Evolutionary conservation across 768 basidiomycete species (phyloP).

Genomic region (Trametes cinnabarina): DNA sequence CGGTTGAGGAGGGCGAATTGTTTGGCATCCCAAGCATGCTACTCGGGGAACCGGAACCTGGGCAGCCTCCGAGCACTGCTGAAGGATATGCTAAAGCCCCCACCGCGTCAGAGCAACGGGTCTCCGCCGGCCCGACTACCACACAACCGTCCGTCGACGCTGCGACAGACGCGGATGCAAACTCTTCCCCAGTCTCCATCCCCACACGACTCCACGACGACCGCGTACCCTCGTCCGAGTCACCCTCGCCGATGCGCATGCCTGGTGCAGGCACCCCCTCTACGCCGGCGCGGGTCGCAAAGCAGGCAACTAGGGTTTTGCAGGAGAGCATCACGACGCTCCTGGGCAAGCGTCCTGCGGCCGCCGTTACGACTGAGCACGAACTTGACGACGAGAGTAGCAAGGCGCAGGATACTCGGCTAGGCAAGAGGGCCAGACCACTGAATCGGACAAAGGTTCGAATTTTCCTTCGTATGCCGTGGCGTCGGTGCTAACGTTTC

Average conservation of each 20-base stretch:
- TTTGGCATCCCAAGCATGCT: conserved; percentile 11
- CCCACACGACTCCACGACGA: conserved; percentile 8
- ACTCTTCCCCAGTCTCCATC: conserved; percentile 14
- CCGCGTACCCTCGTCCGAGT: conserved; percentile 58
- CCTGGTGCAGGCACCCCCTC: conserved; percentile 29
- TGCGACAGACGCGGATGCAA: not conserved
- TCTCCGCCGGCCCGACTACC: not conserved
- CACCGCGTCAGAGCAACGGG: not conserved
- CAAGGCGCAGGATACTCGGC: conserved; percentile 17
- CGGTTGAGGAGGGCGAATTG: conserved; percentile 7
- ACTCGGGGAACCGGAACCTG: not conserved
- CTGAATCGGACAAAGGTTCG: conserved; percentile 37
- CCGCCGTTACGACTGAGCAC: conserved; percentile 28
- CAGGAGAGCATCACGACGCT: conserved; percentile 68
- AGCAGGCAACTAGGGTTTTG: conserved; percentile 50
- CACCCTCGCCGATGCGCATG: conserved; percentile 40
- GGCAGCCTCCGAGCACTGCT: not conserved
- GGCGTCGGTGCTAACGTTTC: not conserved
- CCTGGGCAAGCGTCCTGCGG: conserved; percentile 59
- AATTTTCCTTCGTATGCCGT: not conserved
- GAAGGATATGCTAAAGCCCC: not conserved
- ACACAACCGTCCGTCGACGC: not conserved
- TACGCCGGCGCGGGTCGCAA: conserved; percentile 25
- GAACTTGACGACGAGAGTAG: conserved; percentile 9
- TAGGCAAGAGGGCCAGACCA: conserved; percentile 39